These are phyloP conservation scores for Phytophthora pluvialis DNA, from an alignment of 352 stramenopile species.

Conservation along the genomic window DNA sequence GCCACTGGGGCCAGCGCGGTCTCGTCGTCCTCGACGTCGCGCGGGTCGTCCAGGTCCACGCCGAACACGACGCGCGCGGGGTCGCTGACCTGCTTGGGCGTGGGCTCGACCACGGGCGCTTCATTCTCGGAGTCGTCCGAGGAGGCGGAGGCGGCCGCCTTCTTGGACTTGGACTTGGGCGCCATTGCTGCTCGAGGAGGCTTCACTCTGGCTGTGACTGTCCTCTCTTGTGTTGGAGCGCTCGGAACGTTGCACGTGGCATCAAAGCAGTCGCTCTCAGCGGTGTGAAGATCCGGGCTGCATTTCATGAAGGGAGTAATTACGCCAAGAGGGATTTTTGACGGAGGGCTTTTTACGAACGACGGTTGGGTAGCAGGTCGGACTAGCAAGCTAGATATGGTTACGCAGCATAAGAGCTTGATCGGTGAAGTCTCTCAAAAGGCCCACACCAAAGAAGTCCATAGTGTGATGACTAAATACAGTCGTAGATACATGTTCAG, in stretches of 20 bases:
- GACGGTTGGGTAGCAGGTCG: conserved; percentile 2
- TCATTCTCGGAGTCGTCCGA: conserved; percentile 32
- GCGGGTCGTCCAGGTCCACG: conserved; percentile 60
- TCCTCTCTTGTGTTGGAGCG: conserved; percentile 6
- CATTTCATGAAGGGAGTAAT: conserved; percentile 38
- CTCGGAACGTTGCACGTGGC: conserved; percentile 42
- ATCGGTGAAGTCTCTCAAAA: not conserved
- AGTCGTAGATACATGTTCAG: too few species aligned
- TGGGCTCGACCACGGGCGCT: conserved; percentile 21
- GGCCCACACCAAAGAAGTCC: too few species aligned
- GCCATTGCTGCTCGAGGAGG: conserved; percentile 41
- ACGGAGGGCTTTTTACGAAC: conserved; percentile 20
- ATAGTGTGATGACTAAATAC: too few species aligned
- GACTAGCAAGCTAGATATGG: not conserved
- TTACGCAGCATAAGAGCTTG: conserved; percentile 5
- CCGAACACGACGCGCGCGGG: conserved; percentile 54
- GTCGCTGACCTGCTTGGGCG: conserved; percentile 23
- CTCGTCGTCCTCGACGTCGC: conserved; percentile 75
- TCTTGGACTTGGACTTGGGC: conserved; percentile 69
- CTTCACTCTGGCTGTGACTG: conserved; percentile 24
- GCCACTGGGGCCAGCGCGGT: conserved; percentile 77
- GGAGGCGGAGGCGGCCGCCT: conserved; percentile 29
- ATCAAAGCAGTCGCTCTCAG: conserved; percentile 21
- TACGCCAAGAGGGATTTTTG: conserved; percentile 19
- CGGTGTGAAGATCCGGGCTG: conserved; percentile 27